These are phyloP conservation scores for Rostrohypoxylon terebratum DNA, from an alignment of 495 filamentous ascomycete genomes.

Conservation along the genomic window DNA sequence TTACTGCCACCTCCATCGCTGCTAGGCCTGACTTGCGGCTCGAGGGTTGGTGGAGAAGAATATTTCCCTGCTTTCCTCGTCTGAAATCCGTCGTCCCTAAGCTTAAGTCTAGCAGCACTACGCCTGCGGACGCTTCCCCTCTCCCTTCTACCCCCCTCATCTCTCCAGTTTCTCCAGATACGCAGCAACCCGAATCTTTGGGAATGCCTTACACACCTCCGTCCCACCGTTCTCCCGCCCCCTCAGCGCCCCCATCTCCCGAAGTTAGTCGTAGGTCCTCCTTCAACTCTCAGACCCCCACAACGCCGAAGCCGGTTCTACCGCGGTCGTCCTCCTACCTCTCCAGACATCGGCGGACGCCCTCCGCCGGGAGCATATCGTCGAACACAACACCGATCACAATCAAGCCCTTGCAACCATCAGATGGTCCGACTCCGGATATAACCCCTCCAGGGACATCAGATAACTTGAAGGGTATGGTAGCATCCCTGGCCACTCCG, in stretches of 20 bases:
- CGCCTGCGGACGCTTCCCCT: slow-evolving; percentile 34
- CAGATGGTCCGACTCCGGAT: slow-evolving; percentile 56
- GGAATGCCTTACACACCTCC: slow-evolving; percentile 97
- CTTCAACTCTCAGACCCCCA: slow-evolving; percentile 58
- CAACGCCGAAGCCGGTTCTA: slow-evolving; percentile 63
- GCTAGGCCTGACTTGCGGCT: slow-evolving; percentile 39
- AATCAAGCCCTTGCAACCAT: slow-evolving; percentile 35
- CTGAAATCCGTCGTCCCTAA: slow-evolving; percentile 38
- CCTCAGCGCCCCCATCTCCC: slow-evolving; percentile 73
- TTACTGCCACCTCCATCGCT: slow-evolving; percentile 20
- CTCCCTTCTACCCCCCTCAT: slow-evolving; percentile 33
- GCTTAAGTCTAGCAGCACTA: slow-evolving; percentile 28
- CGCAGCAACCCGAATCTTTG: slow-evolving; percentile 50
- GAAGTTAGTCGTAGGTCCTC: slow-evolving; percentile 69
- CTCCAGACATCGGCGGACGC: slow-evolving; percentile 65
- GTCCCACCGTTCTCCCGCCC: slow-evolving; percentile 80
- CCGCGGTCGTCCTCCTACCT: slow-evolving; percentile 84
- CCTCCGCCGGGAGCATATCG: slow-evolving; percentile 50
- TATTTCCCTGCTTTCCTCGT: slow-evolving; percentile 49
- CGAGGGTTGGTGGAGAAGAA: slow-evolving; percentile 39
- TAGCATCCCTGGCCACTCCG: slow-evolving; percentile 52
- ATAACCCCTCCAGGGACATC: slow-evolving; percentile 57
- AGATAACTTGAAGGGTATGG: slow-evolving; percentile 63
- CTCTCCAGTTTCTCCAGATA: slow-evolving; percentile 40
- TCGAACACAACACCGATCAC: slow-evolving; percentile 48